Percentiles rank a stretch among this genome's conserved stretches.
phyloP scores from a whole-genome alignment of 192 early-diverging fungal species.

The Oehlia diaphana region DNA sequence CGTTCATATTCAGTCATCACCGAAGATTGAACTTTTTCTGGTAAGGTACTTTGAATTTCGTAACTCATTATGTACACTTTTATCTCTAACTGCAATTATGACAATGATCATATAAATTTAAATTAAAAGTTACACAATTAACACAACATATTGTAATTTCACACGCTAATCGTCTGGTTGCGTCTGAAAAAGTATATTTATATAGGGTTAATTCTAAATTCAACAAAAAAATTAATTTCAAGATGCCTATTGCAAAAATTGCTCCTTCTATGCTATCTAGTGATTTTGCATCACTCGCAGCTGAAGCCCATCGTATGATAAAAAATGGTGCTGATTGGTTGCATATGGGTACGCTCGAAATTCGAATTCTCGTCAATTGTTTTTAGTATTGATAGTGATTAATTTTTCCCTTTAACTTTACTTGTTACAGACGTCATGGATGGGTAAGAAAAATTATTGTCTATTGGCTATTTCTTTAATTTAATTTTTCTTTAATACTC shows the following conservation, averaged over 20 bases:
- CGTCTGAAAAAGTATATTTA: not conserved
- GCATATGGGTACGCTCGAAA: slow-evolving; percentile 66
- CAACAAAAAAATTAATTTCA: not conserved
- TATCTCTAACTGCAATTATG: too few species aligned
- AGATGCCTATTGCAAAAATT: slow-evolving; percentile 78
- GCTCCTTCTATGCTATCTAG: slow-evolving; percentile 88
- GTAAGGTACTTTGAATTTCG: too few species aligned
- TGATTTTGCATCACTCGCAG: slow-evolving; percentile 86
- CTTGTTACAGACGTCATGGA: slow-evolving; percentile 83
- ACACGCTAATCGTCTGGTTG: not conserved
- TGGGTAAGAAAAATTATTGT: slow-evolving; percentile 53
- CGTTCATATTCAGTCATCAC: too few species aligned
- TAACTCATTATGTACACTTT: too few species aligned
- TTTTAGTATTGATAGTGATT: not conserved
- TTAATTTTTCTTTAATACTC: not conserved
- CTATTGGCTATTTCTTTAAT: not conserved
- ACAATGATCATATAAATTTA: too few species aligned
- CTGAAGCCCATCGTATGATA: slow-evolving; percentile 86
- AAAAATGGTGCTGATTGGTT: slow-evolving; percentile 90
- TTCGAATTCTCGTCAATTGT: not conserved
- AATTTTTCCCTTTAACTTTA: not conserved
- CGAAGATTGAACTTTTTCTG: too few species aligned
- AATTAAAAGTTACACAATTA: too few species aligned
- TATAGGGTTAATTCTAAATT: too few species aligned
- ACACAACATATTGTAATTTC: not conserved